Evolutionary conservation across 805 yeast genomes (phyloP).

Genomic region (Schwanniomyces pseudopolymorphus): DNA sequence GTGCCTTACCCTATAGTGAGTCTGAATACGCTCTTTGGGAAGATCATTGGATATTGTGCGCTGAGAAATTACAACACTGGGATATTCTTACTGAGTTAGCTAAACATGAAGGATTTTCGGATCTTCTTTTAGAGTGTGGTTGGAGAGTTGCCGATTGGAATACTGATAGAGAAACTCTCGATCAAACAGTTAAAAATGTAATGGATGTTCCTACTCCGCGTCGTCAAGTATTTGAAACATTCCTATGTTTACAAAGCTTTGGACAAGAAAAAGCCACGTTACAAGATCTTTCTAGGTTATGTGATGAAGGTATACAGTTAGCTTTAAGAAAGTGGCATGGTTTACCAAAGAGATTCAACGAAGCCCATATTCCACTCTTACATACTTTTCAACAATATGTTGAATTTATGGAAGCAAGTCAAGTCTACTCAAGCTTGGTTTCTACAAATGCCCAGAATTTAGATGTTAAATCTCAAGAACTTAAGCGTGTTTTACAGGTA

Average conservation of each 20-base stretch:
- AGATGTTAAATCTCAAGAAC: slow-evolving; percentile 90
- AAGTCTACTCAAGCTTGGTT: slow-evolving; percentile 82
- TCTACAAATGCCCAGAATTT: slow-evolving; percentile 90
- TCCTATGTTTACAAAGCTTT: slow-evolving; percentile 87
- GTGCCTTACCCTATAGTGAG: slow-evolving; percentile 92
- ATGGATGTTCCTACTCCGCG: slow-evolving; percentile 99
- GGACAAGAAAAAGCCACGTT: slow-evolving; percentile 87
- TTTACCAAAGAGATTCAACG: slow-evolving; percentile 71
- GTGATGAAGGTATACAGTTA: slow-evolving; percentile 95
- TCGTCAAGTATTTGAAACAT: slow-evolving; percentile 92
- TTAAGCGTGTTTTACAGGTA: slow-evolving; percentile 90
- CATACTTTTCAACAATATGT: slow-evolving; percentile 97
- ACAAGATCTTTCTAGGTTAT: slow-evolving; percentile 77
- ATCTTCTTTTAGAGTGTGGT: slow-evolving; percentile 93
- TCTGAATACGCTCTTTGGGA: slow-evolving; percentile 97
- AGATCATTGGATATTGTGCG: slow-evolving; percentile 97
- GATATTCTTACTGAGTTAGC: slow-evolving; percentile 94
- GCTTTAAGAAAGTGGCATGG: slow-evolving; percentile 93
- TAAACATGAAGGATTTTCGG: slow-evolving; percentile 97
- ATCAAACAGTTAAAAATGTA: slow-evolving; percentile 89
- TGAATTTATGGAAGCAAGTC: slow-evolving; percentile 96
- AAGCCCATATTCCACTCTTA: slow-evolving; percentile 83
- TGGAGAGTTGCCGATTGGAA: slow-evolving; percentile 99
- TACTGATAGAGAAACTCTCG: slow-evolving; percentile 89
- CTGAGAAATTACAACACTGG: slow-evolving; percentile 98